Conservation (phyloP, 768 basidiomycete genomes). For the Leccinum obscurum region DNA sequence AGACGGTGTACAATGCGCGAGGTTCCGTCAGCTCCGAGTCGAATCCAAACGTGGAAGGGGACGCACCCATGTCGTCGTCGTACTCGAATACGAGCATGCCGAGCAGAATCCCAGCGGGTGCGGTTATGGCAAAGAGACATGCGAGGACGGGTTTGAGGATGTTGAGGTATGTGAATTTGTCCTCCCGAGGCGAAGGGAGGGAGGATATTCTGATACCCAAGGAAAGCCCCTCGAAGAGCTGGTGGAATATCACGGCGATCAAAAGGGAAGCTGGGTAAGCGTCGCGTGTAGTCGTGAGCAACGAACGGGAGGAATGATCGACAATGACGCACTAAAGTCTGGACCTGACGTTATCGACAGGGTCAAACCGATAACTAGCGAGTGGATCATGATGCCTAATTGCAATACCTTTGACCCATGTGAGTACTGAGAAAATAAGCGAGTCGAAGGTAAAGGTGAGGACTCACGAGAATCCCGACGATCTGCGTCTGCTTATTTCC, state of each 20-base stretch:
- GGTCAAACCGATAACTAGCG: slow-evolving; percentile 78
- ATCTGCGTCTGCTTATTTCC: slow-evolving; percentile 64
- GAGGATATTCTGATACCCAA: slow-evolving; percentile 78
- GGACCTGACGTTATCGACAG: slow-evolving; percentile 65
- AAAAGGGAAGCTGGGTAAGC: slow-evolving; percentile 58
- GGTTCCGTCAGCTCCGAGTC: neutral
- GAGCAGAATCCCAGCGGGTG: slow-evolving; percentile 64
- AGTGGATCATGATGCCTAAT: slow-evolving; percentile 84
- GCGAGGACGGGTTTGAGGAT: slow-evolving; percentile 56
- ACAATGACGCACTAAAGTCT: slow-evolving; percentile 61
- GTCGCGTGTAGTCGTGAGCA: slow-evolving; percentile 1
- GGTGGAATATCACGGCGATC: slow-evolving; percentile 77
- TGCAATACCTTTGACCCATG: slow-evolving; percentile 60
- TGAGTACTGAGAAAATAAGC: neutral
- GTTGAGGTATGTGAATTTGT: slow-evolving; percentile 22
- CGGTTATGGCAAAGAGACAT: slow-evolving; percentile 69
- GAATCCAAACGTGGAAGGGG: neutral
- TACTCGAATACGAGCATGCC: slow-evolving; percentile 52
- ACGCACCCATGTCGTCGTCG: slow-evolving; percentile 30
- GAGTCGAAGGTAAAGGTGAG: neutral
- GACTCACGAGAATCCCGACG: slow-evolving; percentile 66
- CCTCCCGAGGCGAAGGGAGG: slow-evolving; percentile 45
- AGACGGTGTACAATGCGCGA: neutral
- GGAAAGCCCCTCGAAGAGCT: slow-evolving; percentile 82
- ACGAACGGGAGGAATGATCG: neutral